Conservation (phyloP, 2,329 filamentous ascomycete genomes). For the Colletotrichum scovillei region DNA sequence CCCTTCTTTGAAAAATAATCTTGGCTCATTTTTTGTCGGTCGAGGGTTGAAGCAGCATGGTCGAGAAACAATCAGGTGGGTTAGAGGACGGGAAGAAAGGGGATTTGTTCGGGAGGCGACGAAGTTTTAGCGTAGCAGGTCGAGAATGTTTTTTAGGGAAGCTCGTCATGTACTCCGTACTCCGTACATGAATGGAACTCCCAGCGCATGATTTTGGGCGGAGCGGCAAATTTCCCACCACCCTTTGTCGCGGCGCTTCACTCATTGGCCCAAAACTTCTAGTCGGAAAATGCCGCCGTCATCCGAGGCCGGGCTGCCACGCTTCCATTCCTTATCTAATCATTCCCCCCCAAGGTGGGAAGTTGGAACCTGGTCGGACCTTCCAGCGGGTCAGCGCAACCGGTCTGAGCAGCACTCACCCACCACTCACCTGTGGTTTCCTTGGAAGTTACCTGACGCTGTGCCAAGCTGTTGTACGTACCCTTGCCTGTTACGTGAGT, state of each 20-base stretch:
- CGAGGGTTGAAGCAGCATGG: slow-evolving; percentile 47
- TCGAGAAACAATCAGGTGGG: slow-evolving; percentile 37
- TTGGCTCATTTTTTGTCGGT: slow-evolving; percentile 65
- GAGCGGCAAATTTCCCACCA: slow-evolving; percentile 43
- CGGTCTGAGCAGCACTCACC: not conserved
- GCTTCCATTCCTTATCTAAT: slow-evolving; percentile 42
- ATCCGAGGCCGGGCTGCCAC: not conserved
- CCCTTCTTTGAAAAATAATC: slow-evolving; percentile 68
- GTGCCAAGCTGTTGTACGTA: slow-evolving; percentile 34
- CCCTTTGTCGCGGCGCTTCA: slow-evolving; percentile 37
- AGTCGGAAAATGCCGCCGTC: slow-evolving; percentile 39
- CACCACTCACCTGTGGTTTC: slow-evolving; percentile 4
- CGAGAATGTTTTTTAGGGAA: slow-evolving; percentile 34
- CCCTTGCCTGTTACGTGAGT: slow-evolving; percentile 28
- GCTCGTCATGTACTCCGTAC: slow-evolving; percentile 15
- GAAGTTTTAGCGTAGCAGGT: slow-evolving; percentile 19
- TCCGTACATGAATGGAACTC: slow-evolving; percentile 3
- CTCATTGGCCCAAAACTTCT: slow-evolving; percentile 43
- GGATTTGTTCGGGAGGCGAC: slow-evolving; percentile 10
- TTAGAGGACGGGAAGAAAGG: slow-evolving; percentile 1
- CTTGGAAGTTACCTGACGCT: slow-evolving; percentile 18
- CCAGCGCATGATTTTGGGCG: slow-evolving; percentile 44
- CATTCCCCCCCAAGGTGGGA: slow-evolving; percentile 11
- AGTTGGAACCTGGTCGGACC: slow-evolving; percentile 6
- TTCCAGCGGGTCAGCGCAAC: slow-evolving; percentile 21